Evolutionary conservation across 208 protist species (phyloP).

Genomic region (Acanthamoeba divionensis): DNA sequence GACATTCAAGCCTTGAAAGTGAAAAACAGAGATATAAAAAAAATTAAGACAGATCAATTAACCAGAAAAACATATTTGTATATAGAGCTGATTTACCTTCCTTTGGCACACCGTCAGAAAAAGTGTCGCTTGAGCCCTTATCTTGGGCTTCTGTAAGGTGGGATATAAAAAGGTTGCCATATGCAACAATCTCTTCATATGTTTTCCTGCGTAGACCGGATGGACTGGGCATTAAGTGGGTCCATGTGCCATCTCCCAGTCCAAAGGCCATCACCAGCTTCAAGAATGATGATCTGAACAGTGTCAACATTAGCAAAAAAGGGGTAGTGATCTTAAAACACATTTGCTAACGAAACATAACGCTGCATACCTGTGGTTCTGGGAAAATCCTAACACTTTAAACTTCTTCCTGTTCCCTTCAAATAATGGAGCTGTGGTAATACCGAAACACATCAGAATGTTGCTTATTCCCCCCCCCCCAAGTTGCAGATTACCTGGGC

Average conservation of each 20-base stretch:
- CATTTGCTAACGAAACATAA: too few species aligned
- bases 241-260: slow-evolving; percentile 41
- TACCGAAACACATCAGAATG: too few species aligned
- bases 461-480: too few species aligned
- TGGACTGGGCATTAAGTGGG: background rate
- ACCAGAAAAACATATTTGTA: too few species aligned
- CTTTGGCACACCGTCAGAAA: slow-evolving; percentile 15
- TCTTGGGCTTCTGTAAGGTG: slow-evolving; percentile 26
- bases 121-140: background rate
- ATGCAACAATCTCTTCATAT: slow-evolving; percentile 26
- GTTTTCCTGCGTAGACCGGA: background rate
- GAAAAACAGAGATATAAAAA: too few species aligned
- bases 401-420: slow-evolving; percentile 8
- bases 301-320: too few species aligned
- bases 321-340: too few species aligned
- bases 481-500: too few species aligned
- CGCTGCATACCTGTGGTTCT: background rate
- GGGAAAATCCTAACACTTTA: slow-evolving; percentile 43
- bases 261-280: background rate
- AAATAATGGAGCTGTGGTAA: too few species aligned
- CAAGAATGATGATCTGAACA: background rate
- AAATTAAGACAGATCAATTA: too few species aligned
- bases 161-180: slow-evolving; percentile 4
- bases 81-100: too few species aligned
- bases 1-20: too few species aligned